Percentiles rank a stretch among this genome's conserved stretches.
Evolutionary conservation across 306 rosid species (phyloP).

Genomic region (Sechiopsis laciniata): DNA sequence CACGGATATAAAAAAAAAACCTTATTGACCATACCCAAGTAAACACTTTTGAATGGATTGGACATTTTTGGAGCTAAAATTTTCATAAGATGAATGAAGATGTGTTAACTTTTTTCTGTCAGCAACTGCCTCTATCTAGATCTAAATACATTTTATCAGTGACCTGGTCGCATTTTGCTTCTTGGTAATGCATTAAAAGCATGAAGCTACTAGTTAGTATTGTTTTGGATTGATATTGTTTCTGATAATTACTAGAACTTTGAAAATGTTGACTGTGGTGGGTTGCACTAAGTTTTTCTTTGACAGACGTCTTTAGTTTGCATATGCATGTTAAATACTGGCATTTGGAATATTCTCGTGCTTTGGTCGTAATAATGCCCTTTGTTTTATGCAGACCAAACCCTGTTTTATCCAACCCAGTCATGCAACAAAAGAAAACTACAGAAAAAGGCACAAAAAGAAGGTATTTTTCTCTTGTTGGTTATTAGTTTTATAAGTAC

Average conservation of each 20-base stretch:
- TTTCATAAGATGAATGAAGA: not conserved
- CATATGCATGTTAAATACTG: not conserved
- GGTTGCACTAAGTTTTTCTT: not conserved
- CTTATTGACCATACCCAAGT: not conserved
- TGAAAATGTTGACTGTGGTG: not conserved
- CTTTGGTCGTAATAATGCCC: slow-evolving; percentile 18
- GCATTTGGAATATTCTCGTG: not conserved
- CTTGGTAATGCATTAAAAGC: not conserved
- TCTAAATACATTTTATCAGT: not conserved
- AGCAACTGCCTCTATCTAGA: not conserved
- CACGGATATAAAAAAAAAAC: too few relatives aligned
- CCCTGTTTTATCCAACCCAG: slow-evolving; percentile 35
- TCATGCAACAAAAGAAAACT: slow-evolving; percentile 45
- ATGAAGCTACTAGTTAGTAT: not conserved
- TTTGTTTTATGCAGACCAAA: slow-evolving; percentile 42
- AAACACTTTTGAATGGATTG: not conserved
- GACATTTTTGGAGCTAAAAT: not conserved
- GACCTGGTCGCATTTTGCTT: not conserved
- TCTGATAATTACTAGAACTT: not conserved
- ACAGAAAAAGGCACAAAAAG: slow-evolving; percentile 72
- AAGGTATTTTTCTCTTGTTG: slow-evolving; percentile 38
- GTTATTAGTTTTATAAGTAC: not conserved
- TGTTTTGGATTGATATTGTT: not conserved
- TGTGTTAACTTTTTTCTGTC: not conserved
- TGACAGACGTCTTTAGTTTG: not conserved